Conservation (phyloP, 805 yeast species). For the Suhomyces emberorum region DNA sequence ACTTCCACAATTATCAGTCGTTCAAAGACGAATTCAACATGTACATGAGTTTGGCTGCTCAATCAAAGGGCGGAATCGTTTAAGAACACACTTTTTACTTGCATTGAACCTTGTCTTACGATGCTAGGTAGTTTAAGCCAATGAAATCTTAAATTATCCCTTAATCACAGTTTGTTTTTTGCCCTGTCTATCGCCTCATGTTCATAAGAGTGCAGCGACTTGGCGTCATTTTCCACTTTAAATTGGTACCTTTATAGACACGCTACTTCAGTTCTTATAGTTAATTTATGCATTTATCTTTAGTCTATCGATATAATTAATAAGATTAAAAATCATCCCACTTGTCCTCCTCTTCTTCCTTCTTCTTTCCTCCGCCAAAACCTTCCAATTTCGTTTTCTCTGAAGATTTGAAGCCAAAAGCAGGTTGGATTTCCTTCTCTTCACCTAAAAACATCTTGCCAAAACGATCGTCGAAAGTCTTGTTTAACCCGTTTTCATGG, state of each 20-base stretch:
- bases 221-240: no score
- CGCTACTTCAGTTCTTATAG: no score
- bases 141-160: no score
- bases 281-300: background rate
- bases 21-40: conserved; percentile 44
- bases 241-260: no score
- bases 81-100: no score
- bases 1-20: conserved; percentile 45
- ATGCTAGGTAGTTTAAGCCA: no score
- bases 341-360: conserved; percentile 49
- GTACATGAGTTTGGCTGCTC: conserved; percentile 5
- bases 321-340: conserved; percentile 67
- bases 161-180: no score
- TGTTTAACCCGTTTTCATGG: conserved; percentile 37
- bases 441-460: conserved; percentile 57
- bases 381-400: conserved; percentile 59
- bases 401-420: conserved; percentile 66
- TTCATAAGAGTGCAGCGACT: no score
- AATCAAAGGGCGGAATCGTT: conserved; percentile 2
- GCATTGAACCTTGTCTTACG: no score
- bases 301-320: background rate
- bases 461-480: conserved; percentile 37
- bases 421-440: conserved; percentile 48
- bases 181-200: no score
- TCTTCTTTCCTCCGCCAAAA: conserved; percentile 35